Base-by-base conservation (phyloP, 2,329 filamentous ascomycete genomes). In the Beauveria pseudobassiana region DNA sequence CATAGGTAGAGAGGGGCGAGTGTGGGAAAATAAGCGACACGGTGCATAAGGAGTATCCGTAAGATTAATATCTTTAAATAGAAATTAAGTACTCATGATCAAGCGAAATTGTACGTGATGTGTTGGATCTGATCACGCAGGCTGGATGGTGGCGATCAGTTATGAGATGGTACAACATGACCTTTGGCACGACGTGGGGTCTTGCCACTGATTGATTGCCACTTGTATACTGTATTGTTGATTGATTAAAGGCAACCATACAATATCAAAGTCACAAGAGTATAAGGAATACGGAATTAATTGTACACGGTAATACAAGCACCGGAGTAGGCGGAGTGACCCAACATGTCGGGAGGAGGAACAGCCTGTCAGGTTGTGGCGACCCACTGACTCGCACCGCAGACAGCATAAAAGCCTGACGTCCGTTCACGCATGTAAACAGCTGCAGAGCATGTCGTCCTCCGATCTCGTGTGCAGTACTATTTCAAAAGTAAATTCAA, bases 21-120 rank as follows among this genome's bases (percentile, higher is more conserved):
- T 45, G 48, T 38, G 18, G 9, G 14, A 22, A 30, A 34, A 28
- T n/a, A 14, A 45, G 28, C 42, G 28, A 14, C 38, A 30, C 4
- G 12, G 9, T 43, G 40, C 6, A 28, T 18, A 8, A 20, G 24
- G 14, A 48, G 12, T 5, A 38, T 38, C 12, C 34, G 56, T 9
- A 42, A 49, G 20, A 38, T 24, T 14, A 52, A 59, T 52, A 59
- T 16, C 24, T 22, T 59, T 59, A 52, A 49, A 59, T 14, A 59
- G 18, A 26, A 58, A 58, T 24, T 30, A 5, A 62, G 12, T 52
- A 51, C 20, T 30, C 30, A 38, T 20, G 54, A 56, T 54, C 34
- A 60, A 50, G 30, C n/a, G 46, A 30, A 26, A 18, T 18, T 28
- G 46, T 28, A n/a, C 14, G 22, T 49, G 24, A 12, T 28, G 26